Evolutionary conservation across 805 yeast genomes (phyloP), one percentile per base, ranked within the genome.

Genomic region (Ogataea pignaliae): DNA sequence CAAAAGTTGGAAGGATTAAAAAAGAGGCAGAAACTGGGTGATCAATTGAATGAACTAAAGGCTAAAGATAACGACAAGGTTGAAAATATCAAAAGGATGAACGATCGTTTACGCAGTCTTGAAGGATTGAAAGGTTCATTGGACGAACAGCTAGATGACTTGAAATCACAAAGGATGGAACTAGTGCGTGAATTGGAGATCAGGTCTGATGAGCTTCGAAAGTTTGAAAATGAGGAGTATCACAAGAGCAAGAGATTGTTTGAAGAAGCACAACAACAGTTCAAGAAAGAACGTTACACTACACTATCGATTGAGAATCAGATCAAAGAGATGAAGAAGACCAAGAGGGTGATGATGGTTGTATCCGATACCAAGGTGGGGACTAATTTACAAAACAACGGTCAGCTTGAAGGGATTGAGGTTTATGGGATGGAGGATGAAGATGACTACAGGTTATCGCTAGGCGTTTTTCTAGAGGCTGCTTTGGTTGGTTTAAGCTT

Each of bases 281-380:
- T 46, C 3, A 13, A 43, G 8, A 11, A 14, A 3, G 62, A 60
- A 37, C 36, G 29, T n/a, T 46, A 47, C 32, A 47, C 55, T 17
- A 43, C 61, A 32, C n/a, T 51, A 18, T 55, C 53, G 33, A 48
- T 56, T 11, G 57, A 60, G 36, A 45, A 56, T 34, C 57, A 59
- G 38, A 41, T 55, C 11, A 36, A 41, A 42, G 55, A 55, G 30
- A 17, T 56, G 13, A 42, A 56, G 18, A 49, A 46, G 13, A 38
- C 36, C 11, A 47, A 53, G 1, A 49, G 55, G n/a, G n/a, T 57
- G 4, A 29, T 46, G 11, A 42, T 46, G 11, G 42, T 53, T 3
- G 30, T 44, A 14, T 34, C 43, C 10, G 37, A 48, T 14, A 16
- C 21, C 4, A 21, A 7, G 4, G 12, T 29, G 14, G 21, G 11